Conservation (phyloP, 2,329 filamentous ascomycete genomes). For the Sclerotinia trifoliorum region DNA sequence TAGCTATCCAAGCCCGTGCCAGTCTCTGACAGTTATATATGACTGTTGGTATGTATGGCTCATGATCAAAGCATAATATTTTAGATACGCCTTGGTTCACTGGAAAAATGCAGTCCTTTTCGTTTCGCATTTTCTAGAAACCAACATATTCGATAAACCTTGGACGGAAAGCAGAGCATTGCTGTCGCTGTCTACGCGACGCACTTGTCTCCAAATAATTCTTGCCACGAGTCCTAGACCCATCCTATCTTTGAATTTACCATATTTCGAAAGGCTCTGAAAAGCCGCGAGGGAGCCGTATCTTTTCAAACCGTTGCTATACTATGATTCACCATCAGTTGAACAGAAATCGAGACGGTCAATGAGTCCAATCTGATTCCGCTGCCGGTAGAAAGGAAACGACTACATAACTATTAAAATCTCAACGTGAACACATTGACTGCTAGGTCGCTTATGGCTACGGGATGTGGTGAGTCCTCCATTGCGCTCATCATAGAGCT, state of each 20-base stretch:
- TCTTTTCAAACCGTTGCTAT: not conserved
- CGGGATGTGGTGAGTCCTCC: not conserved
- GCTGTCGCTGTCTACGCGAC: not conserved
- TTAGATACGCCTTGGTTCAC: not conserved
- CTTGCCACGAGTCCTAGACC: not conserved
- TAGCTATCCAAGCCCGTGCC: not conserved
- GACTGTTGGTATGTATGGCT: not conserved
- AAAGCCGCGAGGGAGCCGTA: not conserved
- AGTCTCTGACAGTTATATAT: not conserved
- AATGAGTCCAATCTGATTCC: not conserved
- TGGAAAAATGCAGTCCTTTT: not conserved
- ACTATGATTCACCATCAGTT: not conserved
- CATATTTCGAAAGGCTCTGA: not conserved
- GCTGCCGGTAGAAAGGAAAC: not conserved
- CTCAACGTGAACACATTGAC: not conserved
- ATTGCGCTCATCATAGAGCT: not conserved
- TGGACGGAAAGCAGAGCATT: not conserved
- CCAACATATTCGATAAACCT: not conserved
- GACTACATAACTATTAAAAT: not conserved
- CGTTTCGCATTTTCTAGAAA: not conserved
- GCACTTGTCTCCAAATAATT: not conserved
- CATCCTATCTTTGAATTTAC: not conserved
- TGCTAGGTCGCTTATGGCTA: not conserved
- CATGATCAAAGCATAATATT: not conserved
- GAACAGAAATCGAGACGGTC: too few relatives aligned